These are phyloP conservation scores for Ceratocystis lukuohia DNA, from an alignment of 2,329 filamentous ascomycete genomes.

Conservation along the genomic window DNA sequence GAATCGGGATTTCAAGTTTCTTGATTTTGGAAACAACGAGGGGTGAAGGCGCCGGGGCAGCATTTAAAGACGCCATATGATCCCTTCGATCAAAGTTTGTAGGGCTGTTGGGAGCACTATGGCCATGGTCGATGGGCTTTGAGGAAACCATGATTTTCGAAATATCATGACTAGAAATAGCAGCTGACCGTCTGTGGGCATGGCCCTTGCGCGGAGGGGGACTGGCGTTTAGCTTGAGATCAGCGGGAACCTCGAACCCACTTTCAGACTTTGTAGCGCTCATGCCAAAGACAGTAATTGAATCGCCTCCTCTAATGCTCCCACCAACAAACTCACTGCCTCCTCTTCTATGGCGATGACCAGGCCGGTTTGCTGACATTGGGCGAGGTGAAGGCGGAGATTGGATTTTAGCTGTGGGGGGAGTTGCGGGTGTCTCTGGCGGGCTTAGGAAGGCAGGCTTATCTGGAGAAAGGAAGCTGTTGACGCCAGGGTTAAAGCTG, in stretches of 20 bases:
- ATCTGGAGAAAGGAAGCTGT: slow-evolving; percentile 24
- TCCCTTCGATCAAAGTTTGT: slow-evolving; percentile 31
- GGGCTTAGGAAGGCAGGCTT: slow-evolving; percentile 36
- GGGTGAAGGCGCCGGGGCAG: neutral
- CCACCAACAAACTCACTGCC: slow-evolving; percentile 81
- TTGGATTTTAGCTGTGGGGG: slow-evolving; percentile 25
- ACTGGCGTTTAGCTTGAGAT: slow-evolving; percentile 38
- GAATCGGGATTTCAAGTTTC: neutral
- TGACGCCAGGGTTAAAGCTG: slow-evolving; percentile 40
- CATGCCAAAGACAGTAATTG: slow-evolving; percentile 49
- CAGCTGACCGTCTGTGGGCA: slow-evolving; percentile 66
- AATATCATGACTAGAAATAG: slow-evolving; percentile 74
- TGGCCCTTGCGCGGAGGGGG: slow-evolving; percentile 49
- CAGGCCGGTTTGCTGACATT: slow-evolving; percentile 29
- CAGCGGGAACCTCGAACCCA: slow-evolving; percentile 41
- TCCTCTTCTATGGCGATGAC: slow-evolving; percentile 65
- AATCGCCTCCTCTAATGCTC: slow-evolving; percentile 44
- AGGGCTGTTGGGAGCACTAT: slow-evolving; percentile 52
- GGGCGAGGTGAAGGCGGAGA: slow-evolving; percentile 42
- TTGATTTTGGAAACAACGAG: neutral
- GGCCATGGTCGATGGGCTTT: slow-evolving; percentile 32
- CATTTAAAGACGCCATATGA: slow-evolving; percentile 11
- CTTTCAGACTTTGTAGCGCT: slow-evolving; percentile 54
- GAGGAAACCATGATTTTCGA: slow-evolving; percentile 52
- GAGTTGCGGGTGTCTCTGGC: slow-evolving; percentile 40